These are phyloP conservation scores for Sclerotinia glacialis DNA, from an alignment of 2,329 filamentous ascomycete species.

Conservation along the genomic window DNA sequence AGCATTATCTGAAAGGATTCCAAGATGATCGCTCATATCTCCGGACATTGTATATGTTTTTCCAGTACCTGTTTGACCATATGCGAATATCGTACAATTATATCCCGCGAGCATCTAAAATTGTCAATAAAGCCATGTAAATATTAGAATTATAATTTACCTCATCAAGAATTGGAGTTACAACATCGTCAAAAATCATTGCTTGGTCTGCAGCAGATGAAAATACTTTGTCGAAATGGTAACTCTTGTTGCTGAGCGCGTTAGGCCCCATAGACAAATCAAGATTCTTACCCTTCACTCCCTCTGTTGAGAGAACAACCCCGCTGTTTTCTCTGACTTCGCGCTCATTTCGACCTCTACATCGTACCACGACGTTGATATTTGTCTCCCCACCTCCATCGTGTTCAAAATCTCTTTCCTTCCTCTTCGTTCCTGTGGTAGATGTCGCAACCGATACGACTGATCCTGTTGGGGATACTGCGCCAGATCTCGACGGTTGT, in stretches of 20 bases:
- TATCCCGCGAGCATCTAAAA: slow-evolving; percentile 83
- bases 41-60: slow-evolving; percentile 99
- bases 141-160: slow-evolving; percentile 48
- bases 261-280: slow-evolving; percentile 90
- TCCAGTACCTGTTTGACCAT: slow-evolving; percentile 95
- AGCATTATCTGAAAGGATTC: slow-evolving; percentile 83
- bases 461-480: slow-evolving; percentile 66
- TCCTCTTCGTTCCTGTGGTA: slow-evolving; percentile 69
- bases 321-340: slow-evolving; percentile 94
- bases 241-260: slow-evolving; percentile 91
- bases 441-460: slow-evolving; percentile 54
- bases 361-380: slow-evolving; percentile 95
- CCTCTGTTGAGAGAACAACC: slow-evolving; percentile 83
- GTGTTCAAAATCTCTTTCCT: slow-evolving; percentile 78
- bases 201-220: slow-evolving; percentile 90
- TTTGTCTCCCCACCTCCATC: slow-evolving; percentile 82
- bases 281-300: slow-evolving; percentile 79
- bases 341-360: slow-evolving; percentile 85
- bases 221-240: slow-evolving; percentile 96
- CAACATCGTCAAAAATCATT: slow-evolving; percentile 94
- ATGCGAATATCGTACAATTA: slow-evolving; percentile 98
- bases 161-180: slow-evolving; percentile 88
- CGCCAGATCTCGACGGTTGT: slow-evolving; percentile 34
- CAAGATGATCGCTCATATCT: slow-evolving; percentile 84
- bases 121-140: slow-evolving; percentile 23